A percentile compares a stretch with the other conserved stretches of the same genome.
phyloP scores from a whole-genome alignment of 768 basidiomycete genomes.

The Nevesoporus exiguus region DNA sequence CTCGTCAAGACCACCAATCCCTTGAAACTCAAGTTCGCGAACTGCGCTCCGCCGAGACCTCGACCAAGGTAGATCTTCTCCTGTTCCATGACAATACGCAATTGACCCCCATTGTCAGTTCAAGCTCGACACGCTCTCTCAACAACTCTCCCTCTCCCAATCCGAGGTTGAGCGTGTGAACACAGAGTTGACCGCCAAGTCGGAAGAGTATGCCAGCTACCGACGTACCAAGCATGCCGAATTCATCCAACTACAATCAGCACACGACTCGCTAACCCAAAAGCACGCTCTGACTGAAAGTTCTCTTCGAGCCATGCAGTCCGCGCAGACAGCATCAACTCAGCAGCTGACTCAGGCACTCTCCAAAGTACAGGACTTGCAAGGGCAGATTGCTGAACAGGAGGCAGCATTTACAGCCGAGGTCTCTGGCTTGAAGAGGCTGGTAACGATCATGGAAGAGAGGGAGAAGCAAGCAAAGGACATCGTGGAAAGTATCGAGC shows the following conservation, averaged over 20 bases:
- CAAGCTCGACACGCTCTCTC: conserved; percentile 78
- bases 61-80: conserved; percentile 56
- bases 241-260: conserved; percentile 67
- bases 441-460: conserved; percentile 83
- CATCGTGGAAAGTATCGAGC: conserved; percentile 78
- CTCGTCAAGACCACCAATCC: conserved; percentile 66
- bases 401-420: conserved; percentile 82
- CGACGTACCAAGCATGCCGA: conserved; percentile 80
- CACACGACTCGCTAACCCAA: conserved; percentile 70
- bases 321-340: conserved; percentile 64
- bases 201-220: conserved; percentile 81
- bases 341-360: conserved; percentile 78
- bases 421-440: conserved; percentile 64
- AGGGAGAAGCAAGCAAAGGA: conserved; percentile 82
- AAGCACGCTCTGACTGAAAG: conserved; percentile 63
- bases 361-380: conserved; percentile 68
- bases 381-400: conserved; percentile 77
- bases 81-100: not conserved
- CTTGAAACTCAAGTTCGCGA: conserved; percentile 70
- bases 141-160: conserved; percentile 76
- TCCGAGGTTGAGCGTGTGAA: conserved; percentile 71
- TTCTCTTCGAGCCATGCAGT: conserved; percentile 69
- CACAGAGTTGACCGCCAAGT: conserved; percentile 64
- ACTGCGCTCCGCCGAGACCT: conserved; percentile 68
- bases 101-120: conserved; percentile 47